Conservation (phyloP, 805 yeast species). For the Priceomyces carsonii region DNA sequence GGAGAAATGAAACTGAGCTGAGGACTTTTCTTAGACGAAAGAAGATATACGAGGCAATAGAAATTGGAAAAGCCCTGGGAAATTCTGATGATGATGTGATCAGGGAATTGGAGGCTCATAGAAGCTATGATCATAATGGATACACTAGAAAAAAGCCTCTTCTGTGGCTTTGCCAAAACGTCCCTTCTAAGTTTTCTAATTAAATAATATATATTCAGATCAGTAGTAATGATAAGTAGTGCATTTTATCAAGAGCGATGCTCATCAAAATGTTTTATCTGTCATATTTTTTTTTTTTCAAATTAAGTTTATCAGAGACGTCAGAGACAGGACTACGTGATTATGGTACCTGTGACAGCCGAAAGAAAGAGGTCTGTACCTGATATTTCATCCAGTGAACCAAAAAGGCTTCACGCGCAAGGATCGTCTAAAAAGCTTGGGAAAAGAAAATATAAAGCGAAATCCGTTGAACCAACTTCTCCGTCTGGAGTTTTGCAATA, state of each 20-base stretch:
- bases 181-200: slow-evolving; percentile 21
- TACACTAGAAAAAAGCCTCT: slow-evolving; percentile 33
- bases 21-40: slow-evolving; percentile 55
- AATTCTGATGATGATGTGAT: slow-evolving; percentile 43
- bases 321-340: too few relatives aligned
- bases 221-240: neutral
- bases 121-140: slow-evolving; percentile 44
- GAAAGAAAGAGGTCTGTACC: slow-evolving; percentile 12
- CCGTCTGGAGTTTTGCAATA: slow-evolving; percentile 76
- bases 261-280: slow-evolving; percentile 1
- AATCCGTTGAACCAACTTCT: slow-evolving; percentile 71
- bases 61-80: slow-evolving; percentile 47
- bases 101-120: slow-evolving; percentile 45
- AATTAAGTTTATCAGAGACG: too few relatives aligned
- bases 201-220: neutral
- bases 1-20: slow-evolving; percentile 58
- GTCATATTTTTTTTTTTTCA: too few relatives aligned
- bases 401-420: slow-evolving; percentile 8
- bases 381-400: neutral
- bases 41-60: slow-evolving; percentile 56
- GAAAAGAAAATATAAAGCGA: slow-evolving; percentile 57
- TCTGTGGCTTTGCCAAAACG: slow-evolving; percentile 30
- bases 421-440: slow-evolving; percentile 23
- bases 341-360: slow-evolving; percentile 6
- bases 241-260: neutral